Evolutionary conservation across 139 green algal genomes (phyloP).

Genomic region (Spirogloea muscicola): DNA sequence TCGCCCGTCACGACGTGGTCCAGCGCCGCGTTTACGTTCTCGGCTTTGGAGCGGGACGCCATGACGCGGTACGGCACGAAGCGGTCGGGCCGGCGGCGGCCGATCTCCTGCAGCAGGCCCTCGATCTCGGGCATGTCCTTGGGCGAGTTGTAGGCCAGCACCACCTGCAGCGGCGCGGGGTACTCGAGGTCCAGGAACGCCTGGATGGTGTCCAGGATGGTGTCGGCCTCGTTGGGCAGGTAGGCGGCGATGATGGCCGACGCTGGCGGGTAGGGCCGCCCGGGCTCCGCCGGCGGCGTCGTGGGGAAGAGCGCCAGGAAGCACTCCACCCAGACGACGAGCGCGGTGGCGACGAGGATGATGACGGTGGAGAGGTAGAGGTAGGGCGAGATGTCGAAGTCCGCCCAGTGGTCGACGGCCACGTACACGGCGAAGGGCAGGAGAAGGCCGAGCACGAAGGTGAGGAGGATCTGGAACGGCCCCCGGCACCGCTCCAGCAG

Average conservation of each 20-base stretch:
- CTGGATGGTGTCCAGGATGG: constrained; percentile 31
- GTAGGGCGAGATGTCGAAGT: constrained; percentile 28
- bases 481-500: no score
- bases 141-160: constrained; percentile 38
- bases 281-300: neutral
- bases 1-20: neutral
- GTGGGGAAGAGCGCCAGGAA: constrained; percentile 14
- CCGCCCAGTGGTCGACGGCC: neutral
- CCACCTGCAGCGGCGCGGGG: constrained; percentile 2
- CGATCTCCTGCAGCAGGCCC: constrained; percentile 7
- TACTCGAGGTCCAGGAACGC: constrained; percentile 19
- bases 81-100: neutral
- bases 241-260: constrained; percentile 30
- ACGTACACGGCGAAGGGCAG: constrained; percentile 27
- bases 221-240: constrained; percentile 32
- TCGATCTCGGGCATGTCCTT: constrained; percentile 22
- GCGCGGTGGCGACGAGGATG: constrained; percentile 22
- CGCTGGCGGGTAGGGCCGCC: constrained; percentile 3
- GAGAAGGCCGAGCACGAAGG: constrained; percentile 24
- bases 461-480: constrained; percentile 29
- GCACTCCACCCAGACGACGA: constrained; percentile 32
- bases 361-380: constrained; percentile 15
- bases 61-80: constrained; percentile 5
- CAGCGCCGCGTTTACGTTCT: constrained; percentile 25
- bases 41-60: constrained; percentile 16